These are phyloP conservation scores for Pneumocystis canis DNA, from an alignment of 1,139 yeast genomes.

Conservation along the genomic window DNA sequence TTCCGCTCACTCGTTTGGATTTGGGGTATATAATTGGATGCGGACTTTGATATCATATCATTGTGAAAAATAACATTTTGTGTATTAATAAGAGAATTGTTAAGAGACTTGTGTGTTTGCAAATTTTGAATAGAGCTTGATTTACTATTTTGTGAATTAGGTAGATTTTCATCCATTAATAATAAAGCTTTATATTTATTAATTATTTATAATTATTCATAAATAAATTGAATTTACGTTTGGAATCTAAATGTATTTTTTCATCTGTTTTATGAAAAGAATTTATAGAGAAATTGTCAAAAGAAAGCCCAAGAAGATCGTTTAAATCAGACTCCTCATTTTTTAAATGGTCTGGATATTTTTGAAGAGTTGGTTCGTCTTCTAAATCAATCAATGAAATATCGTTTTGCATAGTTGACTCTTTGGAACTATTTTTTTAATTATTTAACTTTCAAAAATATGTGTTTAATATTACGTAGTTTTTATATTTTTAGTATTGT, in stretches of 20 bases:
- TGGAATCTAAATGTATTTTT: neutral
- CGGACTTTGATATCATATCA: neutral
- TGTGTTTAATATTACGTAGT: neutral
- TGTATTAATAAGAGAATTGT: neutral
- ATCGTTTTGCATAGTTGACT: neutral
- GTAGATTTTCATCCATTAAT: neutral
- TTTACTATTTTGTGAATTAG: neutral
- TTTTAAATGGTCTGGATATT: neutral
- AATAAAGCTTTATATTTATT: neutral
- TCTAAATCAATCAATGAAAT: neutral
- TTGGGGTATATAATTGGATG: neutral
- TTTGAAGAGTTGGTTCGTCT: neutral
- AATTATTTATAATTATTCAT: neutral
- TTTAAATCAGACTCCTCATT: neutral
- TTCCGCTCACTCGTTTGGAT: neutral
- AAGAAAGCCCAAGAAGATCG: neutral
- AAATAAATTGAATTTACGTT: neutral
- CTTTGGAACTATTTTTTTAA: neutral
- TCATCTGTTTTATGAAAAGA: neutral
- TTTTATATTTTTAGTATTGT: neutral
- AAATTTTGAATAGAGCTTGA: neutral
- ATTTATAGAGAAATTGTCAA: neutral
- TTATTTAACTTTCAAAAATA: neutral
- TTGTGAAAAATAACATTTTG: neutral
- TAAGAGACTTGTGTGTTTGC: neutral